Evolutionary conservation across 352 stramenopile genomes (phyloP), one percentile per base, ranked within the genome.

Genomic region (Elongisporangium senticosum): DNA sequence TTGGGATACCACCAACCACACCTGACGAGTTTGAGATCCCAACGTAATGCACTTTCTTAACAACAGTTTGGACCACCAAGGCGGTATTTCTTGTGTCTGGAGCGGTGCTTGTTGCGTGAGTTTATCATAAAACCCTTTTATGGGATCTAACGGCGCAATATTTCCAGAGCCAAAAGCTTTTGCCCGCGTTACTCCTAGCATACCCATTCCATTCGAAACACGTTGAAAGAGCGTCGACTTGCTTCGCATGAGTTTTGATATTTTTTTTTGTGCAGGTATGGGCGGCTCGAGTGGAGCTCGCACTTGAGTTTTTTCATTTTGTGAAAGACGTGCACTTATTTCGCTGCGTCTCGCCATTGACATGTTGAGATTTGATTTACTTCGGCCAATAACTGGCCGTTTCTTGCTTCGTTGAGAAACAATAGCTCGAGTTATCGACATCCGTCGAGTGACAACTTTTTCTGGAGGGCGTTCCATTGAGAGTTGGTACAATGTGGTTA

Each of bases 401-500:
- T 19, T 49, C 59, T 6, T 51, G 51, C 43, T 56, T 53, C 20
- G 66, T 51, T 49, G 62, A 57, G 11, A 76, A 17, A 1, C 65
- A 69, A 15, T 54, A 15, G 11, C 59, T 49, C 51, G 63, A 53
- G 7, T 40, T 55, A 37, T 39, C 58, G 11, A 43, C 47, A 4
- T 56, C 53, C 0, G 49, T n/a, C 57, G 33, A 17, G 33, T 43
- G 4, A 43, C 4, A 2, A 43, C 33, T 43, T 43, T 43, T 43
- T 43, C 33, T 17, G 33, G 10, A 17, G 33, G 33, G 33, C 57
- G 62, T 0, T 66, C 55, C 3, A 68, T 67, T 4, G 72, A 72
- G 0, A 75, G 57, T 14, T 87, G 77, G 49, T 76, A 83, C 8
- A 85, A 54, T 13, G 77, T 84, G 10, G 72, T 80, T 3, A 86